These are phyloP conservation scores for Botrytis porri DNA, from an alignment of 2,329 filamentous ascomycete species.

Conservation along the genomic window DNA sequence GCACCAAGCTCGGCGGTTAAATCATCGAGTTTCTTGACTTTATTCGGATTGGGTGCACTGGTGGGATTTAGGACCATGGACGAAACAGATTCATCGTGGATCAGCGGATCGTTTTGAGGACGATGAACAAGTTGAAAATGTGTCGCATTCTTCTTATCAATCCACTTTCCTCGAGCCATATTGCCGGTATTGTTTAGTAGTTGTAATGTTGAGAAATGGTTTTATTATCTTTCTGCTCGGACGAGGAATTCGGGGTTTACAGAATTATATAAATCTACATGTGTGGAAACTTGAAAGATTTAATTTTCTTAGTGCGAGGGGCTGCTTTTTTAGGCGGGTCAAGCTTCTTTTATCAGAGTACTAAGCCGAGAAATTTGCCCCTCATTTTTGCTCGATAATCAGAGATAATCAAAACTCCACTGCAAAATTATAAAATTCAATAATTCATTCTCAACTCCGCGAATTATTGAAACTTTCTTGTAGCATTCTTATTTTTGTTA, in stretches of 20 bases:
- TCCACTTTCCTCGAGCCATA: slow-evolving; percentile 42
- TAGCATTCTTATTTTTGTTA: neutral
- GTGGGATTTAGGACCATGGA: slow-evolving; percentile 84
- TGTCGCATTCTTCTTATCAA: slow-evolving; percentile 86
- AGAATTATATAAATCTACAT: slow-evolving; percentile 13
- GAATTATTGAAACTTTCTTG: neutral
- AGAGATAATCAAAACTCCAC: slow-evolving; percentile 22
- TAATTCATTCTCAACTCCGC: neutral
- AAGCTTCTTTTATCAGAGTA: slow-evolving; percentile 4
- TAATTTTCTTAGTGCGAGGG: slow-evolving; percentile 17
- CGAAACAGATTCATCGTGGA: slow-evolving; percentile 85
- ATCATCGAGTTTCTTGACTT: slow-evolving; percentile 69
- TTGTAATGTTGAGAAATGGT: neutral
- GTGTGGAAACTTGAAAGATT: slow-evolving; percentile 22
- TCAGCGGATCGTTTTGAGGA: slow-evolving; percentile 94
- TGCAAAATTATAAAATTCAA: slow-evolving; percentile 38
- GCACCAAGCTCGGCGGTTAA: slow-evolving; percentile 72
- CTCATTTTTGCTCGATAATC: slow-evolving; percentile 29
- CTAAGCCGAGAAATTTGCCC: slow-evolving; percentile 19
- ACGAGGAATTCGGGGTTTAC: neutral
- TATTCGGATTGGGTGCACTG: slow-evolving; percentile 49
- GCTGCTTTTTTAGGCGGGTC: slow-evolving; percentile 26
- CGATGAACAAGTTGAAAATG: slow-evolving; percentile 94
- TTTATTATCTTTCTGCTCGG: neutral
- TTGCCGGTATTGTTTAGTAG: slow-evolving; percentile 36